Evolutionary conservation across 2,329 filamentous ascomycete species (phyloP).

Genomic region (Ceratocystis colombiana): DNA sequence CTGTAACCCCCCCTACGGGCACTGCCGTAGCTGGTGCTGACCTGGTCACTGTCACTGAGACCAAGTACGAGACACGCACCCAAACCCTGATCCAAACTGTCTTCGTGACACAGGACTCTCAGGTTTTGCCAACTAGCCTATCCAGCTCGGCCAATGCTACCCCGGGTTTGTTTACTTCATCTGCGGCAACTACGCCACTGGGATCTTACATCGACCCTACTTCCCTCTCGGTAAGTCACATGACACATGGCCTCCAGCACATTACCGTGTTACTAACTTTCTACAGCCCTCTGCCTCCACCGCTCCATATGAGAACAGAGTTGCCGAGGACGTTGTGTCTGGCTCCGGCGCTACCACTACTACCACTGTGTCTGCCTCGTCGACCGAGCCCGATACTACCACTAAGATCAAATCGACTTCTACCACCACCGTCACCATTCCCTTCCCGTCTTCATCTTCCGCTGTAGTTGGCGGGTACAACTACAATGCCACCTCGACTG

Average conservation of each 20-base stretch:
- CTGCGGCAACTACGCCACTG: constrained; percentile 2
- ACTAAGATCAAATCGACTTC: constrained; percentile 12
- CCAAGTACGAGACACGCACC: constrained; percentile 2
- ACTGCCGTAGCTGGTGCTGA: background rate
- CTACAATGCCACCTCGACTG: constrained; percentile 6
- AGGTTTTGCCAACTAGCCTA: background rate
- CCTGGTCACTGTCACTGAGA: background rate
- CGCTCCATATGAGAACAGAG: background rate
- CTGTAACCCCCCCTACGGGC: background rate
- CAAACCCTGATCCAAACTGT: constrained; percentile 17
- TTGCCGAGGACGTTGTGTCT: background rate
- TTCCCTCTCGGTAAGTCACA: background rate
- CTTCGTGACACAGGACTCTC: constrained; percentile 9
- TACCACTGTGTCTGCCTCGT: background rate
- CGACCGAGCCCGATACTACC: constrained; percentile 17
- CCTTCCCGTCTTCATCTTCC: background rate
- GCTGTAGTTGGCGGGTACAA: background rate
- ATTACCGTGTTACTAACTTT: background rate
- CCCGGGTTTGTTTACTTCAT: background rate
- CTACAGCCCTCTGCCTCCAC: background rate
- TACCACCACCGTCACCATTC: constrained; percentile 15
- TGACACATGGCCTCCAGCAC: background rate
- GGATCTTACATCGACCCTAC: background rate
- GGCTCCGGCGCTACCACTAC: background rate
- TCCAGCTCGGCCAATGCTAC: background rate